Conservation (phyloP, 2,329 filamentous ascomycete genomes). For the Fusarium hostae region DNA sequence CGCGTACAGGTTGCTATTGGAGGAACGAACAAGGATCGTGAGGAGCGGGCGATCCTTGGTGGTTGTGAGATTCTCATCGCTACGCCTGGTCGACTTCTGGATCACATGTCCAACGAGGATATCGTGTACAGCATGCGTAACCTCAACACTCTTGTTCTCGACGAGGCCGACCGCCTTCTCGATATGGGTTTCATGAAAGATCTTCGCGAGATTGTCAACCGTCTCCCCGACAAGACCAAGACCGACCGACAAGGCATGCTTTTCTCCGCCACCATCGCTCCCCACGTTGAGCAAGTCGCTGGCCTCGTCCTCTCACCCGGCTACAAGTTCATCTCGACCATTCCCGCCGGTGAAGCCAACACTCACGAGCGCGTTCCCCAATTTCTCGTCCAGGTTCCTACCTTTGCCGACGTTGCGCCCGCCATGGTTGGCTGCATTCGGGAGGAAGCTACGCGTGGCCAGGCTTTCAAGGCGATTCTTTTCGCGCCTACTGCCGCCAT, state of each 20-base stretch:
- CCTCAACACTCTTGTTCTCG: slow-evolving; percentile 83
- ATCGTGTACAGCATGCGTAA: slow-evolving; percentile 72
- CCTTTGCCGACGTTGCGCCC: slow-evolving; percentile 73
- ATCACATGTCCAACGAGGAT: slow-evolving; percentile 80
- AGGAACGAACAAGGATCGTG: slow-evolving; percentile 77
- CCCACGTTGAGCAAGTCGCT: slow-evolving; percentile 81
- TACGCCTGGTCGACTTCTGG: slow-evolving; percentile 81
- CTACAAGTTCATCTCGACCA: slow-evolving; percentile 86
- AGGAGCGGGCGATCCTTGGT: slow-evolving; percentile 75
- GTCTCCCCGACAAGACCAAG: slow-evolving; percentile 70
- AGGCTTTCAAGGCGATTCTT: slow-evolving; percentile 83
- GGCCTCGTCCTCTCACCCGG: slow-evolving; percentile 72
- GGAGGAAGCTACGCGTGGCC: slow-evolving; percentile 54
- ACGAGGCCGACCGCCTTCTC: slow-evolving; percentile 83
- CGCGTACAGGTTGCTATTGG: slow-evolving; percentile 83
- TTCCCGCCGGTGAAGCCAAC: slow-evolving; percentile 77
- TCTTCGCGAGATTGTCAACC: slow-evolving; percentile 79
- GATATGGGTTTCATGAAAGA: slow-evolving; percentile 87
- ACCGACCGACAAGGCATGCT: slow-evolving; percentile 78
- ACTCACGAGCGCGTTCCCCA: slow-evolving; percentile 84
- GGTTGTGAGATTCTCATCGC: slow-evolving; percentile 85
- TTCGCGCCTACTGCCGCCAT: slow-evolving; percentile 74
- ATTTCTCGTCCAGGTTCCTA: slow-evolving; percentile 73
- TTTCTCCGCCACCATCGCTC: slow-evolving; percentile 85
- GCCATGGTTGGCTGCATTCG: slow-evolving; percentile 68